Evolutionary conservation across 805 yeast genomes (phyloP), one percentile per base, ranked within the genome.

Genomic region (Debaryomyces hansenii): DNA sequence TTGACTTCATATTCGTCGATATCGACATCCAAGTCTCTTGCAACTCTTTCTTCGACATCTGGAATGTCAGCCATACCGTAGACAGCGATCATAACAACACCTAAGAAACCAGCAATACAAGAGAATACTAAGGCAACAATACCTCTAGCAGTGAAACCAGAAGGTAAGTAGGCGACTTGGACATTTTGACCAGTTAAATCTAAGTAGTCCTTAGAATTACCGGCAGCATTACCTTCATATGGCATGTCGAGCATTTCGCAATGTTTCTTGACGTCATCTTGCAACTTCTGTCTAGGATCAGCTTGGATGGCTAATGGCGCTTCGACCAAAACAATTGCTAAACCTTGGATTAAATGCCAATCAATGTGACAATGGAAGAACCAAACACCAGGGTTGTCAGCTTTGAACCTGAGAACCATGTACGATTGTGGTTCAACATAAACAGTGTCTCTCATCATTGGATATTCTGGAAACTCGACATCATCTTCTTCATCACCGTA

Each of bases 321-420:
- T 64, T 87, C 95, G 36, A 87, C 72, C 32, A 87, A 77, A 1
- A 81, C 79, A 42, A 85, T 72, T 6, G 91, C 91, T 45, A 87
- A 73, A 24, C 95, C 95, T 69, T 87, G 94, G 55, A 82, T 85
- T 63, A 87, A 77, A 67, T 87, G 95, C 85, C 90, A 87, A 58
- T 87, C 92, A 45, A 87, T 80, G 60, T 88, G 96, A 67, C 97
- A 90, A 63, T 90, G 97, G 83, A 90, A 87, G 50, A 86, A 80
- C 97, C 97, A 91, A 20, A 90, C 84, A 47, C 97, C 97, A 2
- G 97, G 96, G 58, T 91, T 90, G 58, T 86, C 82, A 10, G 96
- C 90, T 56, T 71, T 77, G 64, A 89, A 89, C 54, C 97, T 73
- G 28, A 83, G 59, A 14, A 84, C 90, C 42, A 83, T 64, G 62